Base-by-base conservation (phyloP, 192 early-diverging fungal genomes). In the Gamsiella multidivaricata region DNA sequence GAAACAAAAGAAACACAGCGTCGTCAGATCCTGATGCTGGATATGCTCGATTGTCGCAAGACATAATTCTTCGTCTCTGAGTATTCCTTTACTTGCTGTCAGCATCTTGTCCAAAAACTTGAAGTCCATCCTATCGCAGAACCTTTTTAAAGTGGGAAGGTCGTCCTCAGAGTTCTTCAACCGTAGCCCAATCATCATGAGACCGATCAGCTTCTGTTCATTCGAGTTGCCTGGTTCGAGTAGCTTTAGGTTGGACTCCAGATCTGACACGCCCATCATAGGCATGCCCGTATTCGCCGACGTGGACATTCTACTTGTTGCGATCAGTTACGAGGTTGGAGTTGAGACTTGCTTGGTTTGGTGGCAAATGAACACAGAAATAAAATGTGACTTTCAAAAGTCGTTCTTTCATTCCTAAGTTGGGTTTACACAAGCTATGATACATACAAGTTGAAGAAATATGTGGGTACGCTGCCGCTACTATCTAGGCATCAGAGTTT, bases 71-170 rank as follows among this genome's bases (percentile, higher is more conserved):
- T n/a, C n/a, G n/a, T n/a, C n/a, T n/a, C n/a, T n/a, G n/a, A n/a
- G n/a, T n/a, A 12, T 31, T 34, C 2, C 32, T 23, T 32, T 58
- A 78, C 74, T 60, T 28, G 63, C 69, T 14, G 52, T 60, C 46
- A 78, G 45, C 74, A 78, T 78, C 29, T 66, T 58, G 32, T 78
- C 66, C 33, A 78, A 45, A 37, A 78, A 78, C 3, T 10, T 37
- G 46, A 78, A 78, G 25, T 78, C 74, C 60, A 78, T 69, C 39
- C 41, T 68, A 14, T 78, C 74, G 50, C 68, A 64, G 54, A 69
- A 78, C 31, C 43, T 32, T 28, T 58, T 78, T 53, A 78, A 59
- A 18, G 54, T 69, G 11, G 41, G 33, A 8, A 49, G 45, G 37
- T 63, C 65, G 32, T 78, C 65, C 4, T 41, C 26, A n/a, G n/a